These are phyloP conservation scores for Parasarocladium wereldwijsianum DNA, from an alignment of 2,329 filamentous ascomycete species.

Conservation along the genomic window DNA sequence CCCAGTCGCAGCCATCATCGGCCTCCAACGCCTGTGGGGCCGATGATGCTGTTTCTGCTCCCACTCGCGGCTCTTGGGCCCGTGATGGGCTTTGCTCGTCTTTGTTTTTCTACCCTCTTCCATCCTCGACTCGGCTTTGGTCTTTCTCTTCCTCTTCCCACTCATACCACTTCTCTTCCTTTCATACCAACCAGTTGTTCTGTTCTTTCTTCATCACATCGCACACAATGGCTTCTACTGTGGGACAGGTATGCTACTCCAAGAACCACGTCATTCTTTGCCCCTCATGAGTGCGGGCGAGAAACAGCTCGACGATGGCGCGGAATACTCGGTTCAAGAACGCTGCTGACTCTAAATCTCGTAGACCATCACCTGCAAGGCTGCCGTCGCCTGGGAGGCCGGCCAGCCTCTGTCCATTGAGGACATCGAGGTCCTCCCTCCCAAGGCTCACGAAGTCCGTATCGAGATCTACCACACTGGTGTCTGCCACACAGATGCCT, in stretches of 20 bases:
- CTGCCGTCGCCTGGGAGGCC: slow-evolving; percentile 93
- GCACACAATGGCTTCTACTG: slow-evolving; percentile 31
- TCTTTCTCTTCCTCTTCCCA: background rate
- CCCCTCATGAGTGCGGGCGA: slow-evolving; percentile 11
- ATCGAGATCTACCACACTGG: slow-evolving; percentile 96
- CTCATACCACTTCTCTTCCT: background rate
- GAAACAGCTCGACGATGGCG: slow-evolving; percentile 1
- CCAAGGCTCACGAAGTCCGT: slow-evolving; percentile 84
- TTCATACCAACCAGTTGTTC: background rate
- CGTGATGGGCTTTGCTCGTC: no score
- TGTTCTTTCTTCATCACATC: slow-evolving; percentile 1
- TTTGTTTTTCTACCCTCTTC: no score
- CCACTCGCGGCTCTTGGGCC: no score
- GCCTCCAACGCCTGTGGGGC: no score
- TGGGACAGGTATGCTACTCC: slow-evolving; percentile 29
- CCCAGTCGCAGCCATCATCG: no score
- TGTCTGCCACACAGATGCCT: slow-evolving; percentile 97
- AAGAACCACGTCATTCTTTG: no score
- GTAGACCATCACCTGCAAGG: slow-evolving; percentile 92
- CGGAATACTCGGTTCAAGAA: background rate
- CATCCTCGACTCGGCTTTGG: no score
- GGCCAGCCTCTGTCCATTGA: slow-evolving; percentile 81
- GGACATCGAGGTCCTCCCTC: slow-evolving; percentile 81
- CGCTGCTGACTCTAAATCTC: background rate
- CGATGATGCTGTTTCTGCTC: no score